Evolutionary conservation across 306 rosid genomes (phyloP), one percentile per base, ranked within the genome.

Genomic region (Carpinus viminea): DNA sequence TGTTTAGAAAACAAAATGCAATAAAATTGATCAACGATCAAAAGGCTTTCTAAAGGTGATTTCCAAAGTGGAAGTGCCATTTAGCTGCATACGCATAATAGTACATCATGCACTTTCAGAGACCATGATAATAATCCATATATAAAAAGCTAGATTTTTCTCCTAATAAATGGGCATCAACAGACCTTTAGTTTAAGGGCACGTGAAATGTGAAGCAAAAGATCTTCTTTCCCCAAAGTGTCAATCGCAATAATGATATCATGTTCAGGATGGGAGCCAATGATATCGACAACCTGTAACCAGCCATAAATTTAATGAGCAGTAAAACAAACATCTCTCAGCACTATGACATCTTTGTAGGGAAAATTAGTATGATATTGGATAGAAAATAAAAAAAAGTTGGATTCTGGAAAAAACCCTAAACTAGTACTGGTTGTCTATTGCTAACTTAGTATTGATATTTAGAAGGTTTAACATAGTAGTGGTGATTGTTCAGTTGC

Each of bases 181-280:
- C 86, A 64, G n/a, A 91, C 96, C 93, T 86, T 88, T n/a, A 88
- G 85, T 38, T 87, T 59, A 70, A 91, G 97, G 18, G 38, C 88
- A 45, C 48, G 72, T 45, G 93, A 71, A 68, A 89, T 88, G 79
- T 83, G 88, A 74, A 85, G 85, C 81, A 91, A 79, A 52, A 89
- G 94, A 79, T 91, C 91, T 79, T 91, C 97, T 78, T 91, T 91
- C 18, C 97, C 97, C 72, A 89, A 55, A 75, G 87, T 62, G 82
- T 89, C 90, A 48, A 91, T 85, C 74, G 88, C 93, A 70, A 91
- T 91, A 78, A 91, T 78, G 70, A 91, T 62, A 45, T 88, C 97
- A 74, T 91, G 91, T 21, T 86, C 87, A 53, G 94, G 97, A 88
- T 89, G 90, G 52, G 94, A 85, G 41, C 73, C 76, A 76, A 91